phyloP scores from a whole-genome alignment of 106 monocot species.

The Dioscorea dumetorum region DNA sequence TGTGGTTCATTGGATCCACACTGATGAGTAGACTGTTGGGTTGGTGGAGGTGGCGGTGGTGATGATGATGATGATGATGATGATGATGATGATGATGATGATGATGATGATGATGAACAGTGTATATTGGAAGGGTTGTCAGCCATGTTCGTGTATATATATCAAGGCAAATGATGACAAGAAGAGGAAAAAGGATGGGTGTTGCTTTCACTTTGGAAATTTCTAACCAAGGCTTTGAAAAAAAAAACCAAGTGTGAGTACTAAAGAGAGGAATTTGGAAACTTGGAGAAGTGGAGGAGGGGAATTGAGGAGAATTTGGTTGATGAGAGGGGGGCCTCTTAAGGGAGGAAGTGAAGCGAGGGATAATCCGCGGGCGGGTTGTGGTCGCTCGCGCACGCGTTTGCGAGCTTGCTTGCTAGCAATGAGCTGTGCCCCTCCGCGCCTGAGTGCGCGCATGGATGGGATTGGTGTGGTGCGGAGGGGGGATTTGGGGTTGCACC shows the following conservation, averaged over 20 bases:
- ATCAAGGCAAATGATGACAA: neutral
- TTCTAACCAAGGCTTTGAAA: neutral
- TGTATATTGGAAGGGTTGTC: neutral
- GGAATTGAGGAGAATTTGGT: neutral
- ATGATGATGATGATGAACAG: neutral
- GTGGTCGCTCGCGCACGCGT: neutral
- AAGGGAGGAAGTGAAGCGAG: neutral
- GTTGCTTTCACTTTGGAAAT: too few species aligned
- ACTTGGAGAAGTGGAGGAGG: neutral
- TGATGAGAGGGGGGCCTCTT: neutral
- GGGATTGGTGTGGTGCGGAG: too few species aligned
- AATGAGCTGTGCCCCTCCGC: neutral
- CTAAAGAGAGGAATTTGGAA: neutral
- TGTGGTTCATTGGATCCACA: neutral
- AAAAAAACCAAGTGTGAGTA: neutral
- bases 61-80: neutral
- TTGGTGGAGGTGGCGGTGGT: neutral
- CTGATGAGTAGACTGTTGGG: neutral
- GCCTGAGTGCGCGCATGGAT: too few species aligned
- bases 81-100: neutral
- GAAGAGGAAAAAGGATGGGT: neutral
- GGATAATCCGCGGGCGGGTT: neutral
- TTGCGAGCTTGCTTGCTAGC: neutral
- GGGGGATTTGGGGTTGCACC: too few species aligned
- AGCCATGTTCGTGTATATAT: neutral